Evolutionary conservation across 208 protist genomes (phyloP).

Genomic region (Crithidia acanthocephali): DNA sequence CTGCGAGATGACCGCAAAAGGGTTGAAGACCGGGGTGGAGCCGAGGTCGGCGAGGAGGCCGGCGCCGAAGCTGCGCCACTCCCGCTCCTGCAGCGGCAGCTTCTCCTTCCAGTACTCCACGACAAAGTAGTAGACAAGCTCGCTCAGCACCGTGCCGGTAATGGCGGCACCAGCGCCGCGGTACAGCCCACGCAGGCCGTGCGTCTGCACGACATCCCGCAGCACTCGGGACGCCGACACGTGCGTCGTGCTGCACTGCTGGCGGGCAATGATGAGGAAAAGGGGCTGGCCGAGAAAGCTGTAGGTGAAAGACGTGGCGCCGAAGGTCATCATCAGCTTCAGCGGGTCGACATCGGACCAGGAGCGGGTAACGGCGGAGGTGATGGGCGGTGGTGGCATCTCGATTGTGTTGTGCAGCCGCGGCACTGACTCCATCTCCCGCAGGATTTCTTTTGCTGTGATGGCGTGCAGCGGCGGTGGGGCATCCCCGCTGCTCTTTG

Average conservation of each 20-base stretch:
- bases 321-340: conserved; percentile 70
- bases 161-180: conserved; percentile 66
- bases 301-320: conserved; percentile 68
- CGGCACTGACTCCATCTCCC: conserved; percentile 20
- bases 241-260: conserved; percentile 63
- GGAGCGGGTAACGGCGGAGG: conserved; percentile 76
- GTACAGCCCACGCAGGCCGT: conserved; percentile 70
- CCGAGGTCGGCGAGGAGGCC: conserved; percentile 70
- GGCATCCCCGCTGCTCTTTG: not conserved
- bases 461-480: conserved; percentile 7
- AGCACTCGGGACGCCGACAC: conserved; percentile 53
- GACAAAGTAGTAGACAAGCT: conserved; percentile 75
- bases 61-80: conserved; percentile 75
- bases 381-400: conserved; percentile 30
- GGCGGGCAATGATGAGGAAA: conserved; percentile 76
- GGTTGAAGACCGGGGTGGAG: conserved; percentile 82
- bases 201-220: conserved; percentile 40
- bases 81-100: conserved; percentile 54
- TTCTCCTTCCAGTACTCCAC: conserved; percentile 85
- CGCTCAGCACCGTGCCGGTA: conserved; percentile 74
- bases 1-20: conserved; percentile 82
- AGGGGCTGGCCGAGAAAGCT: conserved; percentile 72
- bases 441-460: conserved; percentile 15
- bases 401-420: conserved; percentile 29
- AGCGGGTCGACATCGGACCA: conserved; percentile 80